Base-by-base conservation (phyloP, 192 early-diverging fungal species). In the Entomortierella chlamydospora region DNA sequence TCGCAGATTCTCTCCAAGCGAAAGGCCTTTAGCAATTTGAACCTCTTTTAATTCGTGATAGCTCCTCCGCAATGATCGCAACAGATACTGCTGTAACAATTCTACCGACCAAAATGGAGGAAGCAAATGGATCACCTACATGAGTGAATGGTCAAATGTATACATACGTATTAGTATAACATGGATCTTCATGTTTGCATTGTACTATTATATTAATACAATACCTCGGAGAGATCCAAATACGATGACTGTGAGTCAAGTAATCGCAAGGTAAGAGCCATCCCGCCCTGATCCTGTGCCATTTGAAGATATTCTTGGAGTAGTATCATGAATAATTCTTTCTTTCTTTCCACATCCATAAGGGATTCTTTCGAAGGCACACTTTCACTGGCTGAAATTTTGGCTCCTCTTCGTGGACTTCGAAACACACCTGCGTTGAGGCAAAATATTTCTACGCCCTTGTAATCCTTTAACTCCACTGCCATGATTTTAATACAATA, bases 161-260 rank as follows among this genome's bases (percentile, higher is more conserved):
- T n/a, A n/a, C n/a, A n/a, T n/a, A n/a, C n/a, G n/a, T n/a, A n/a
- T n/a, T n/a, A n/a, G n/a, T n/a, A n/a, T n/a, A n/a, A n/a, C n/a
- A n/a, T n/a, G n/a, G n/a, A n/a, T n/a, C n/a, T n/a, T n/a, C n/a
- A n/a, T n/a, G n/a, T n/a, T n/a, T n/a, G n/a, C n/a, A n/a, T n/a
- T n/a, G n/a, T n/a, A n/a, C n/a, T n/a, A n/a, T n/a, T n/a, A n/a
- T n/a, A n/a, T 37, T 54, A 28, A 22, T 33, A 12, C 57, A 39
- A 49, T 82, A 89, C 88, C 83, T 88, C 83, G 7, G 79, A 55
- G 15, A 81, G 64, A 45, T 89, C 83, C 17, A 89, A 45, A 60
- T 86, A 87, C n/a, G 81, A 57, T 7, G 85, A 87, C 54, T 89
- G 86, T 1, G 83, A 85, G 53, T 86, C 87, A 22, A 89, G 70